Percentiles rank a stretch among this genome's conserved stretches.
phyloP scores from a whole-genome alignment of 202 grass and related monocot species.

The Elaeis oleifera region DNA sequence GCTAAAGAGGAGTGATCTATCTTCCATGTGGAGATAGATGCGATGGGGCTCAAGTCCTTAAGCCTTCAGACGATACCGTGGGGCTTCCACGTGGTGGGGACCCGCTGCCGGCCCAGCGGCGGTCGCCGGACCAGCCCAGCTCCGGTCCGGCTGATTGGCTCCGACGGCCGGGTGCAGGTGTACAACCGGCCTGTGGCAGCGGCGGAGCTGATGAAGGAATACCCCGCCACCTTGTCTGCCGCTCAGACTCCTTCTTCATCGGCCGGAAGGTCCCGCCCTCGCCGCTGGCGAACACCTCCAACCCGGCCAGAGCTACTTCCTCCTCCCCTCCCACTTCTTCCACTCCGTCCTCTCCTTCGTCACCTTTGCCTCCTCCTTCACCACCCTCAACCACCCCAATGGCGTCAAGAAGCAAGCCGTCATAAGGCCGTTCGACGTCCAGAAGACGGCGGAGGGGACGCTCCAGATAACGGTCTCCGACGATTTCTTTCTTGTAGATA shows the following conservation, averaged over 20 bases:
- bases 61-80: slow-evolving; percentile 1
- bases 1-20: background rate
- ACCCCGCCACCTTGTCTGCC: slow-evolving; percentile 1
- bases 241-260: background rate
- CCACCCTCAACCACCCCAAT: background rate
- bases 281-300: background rate
- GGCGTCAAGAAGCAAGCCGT: background rate
- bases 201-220: background rate
- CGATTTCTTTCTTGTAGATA: background rate
- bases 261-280: background rate
- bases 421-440: slow-evolving; percentile 6
- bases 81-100: background rate
- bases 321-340: slow-evolving; percentile 3
- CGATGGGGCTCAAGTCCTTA: background rate
- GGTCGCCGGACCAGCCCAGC: no score
- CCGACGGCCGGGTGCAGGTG: background rate
- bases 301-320: background rate
- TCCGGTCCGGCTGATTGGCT: no score
- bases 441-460: background rate
- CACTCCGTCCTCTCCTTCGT: slow-evolving; percentile 9
- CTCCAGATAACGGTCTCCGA: background rate
- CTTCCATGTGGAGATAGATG: background rate
- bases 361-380: slow-evolving; percentile 6
- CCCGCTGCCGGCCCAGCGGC: background rate
- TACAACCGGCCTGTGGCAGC: background rate